A percentile compares a stretch with the other conserved stretches of the same genome.
Evolutionary conservation across 2,329 filamentous ascomycete species (phyloP).

Genomic region (Neobulgaria alba): DNA sequence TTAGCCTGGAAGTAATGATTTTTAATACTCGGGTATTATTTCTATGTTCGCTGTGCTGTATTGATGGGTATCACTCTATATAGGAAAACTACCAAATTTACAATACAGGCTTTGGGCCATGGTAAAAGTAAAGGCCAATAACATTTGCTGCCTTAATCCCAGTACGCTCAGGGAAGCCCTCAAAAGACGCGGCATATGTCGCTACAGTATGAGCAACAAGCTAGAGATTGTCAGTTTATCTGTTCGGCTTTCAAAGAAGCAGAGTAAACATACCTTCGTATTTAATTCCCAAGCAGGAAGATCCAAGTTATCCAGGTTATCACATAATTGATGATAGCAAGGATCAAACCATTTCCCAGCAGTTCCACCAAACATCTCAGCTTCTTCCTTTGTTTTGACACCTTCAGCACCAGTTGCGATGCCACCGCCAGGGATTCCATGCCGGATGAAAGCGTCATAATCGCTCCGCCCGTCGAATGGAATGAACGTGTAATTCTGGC

Average conservation of each 20-base stretch:
- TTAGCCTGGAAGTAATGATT: no score
- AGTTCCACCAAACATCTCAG: constrained; percentile 59
- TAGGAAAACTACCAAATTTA: no score
- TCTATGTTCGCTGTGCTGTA: no score
- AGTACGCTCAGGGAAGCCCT: constrained; percentile 52
- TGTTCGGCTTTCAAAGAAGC: background rate
- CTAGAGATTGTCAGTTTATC: constrained; percentile 29
- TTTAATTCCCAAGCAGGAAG: constrained; percentile 52
- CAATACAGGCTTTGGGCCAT: constrained; percentile 40
- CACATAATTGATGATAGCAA: constrained; percentile 55
- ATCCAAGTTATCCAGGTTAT: constrained; percentile 49
- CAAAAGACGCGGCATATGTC: constrained; percentile 56
- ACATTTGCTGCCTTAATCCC: constrained; percentile 21
- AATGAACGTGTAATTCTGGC: constrained; percentile 59
- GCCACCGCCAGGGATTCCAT: constrained; percentile 65
- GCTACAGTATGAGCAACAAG: constrained; percentile 67
- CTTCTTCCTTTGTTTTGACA: constrained; percentile 62
- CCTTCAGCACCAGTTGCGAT: constrained; percentile 72
- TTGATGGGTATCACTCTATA: no score
- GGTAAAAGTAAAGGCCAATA: constrained; percentile 32
- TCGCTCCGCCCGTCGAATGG: constrained; percentile 73
- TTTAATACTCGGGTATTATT: no score
- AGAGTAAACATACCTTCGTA: constrained; percentile 45
- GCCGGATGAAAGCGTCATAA: constrained; percentile 67
- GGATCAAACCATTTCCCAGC: constrained; percentile 52